These are phyloP conservation scores for Diversispora eburnea DNA, from an alignment of 192 early-diverging fungal genomes.

Conservation along the genomic window DNA sequence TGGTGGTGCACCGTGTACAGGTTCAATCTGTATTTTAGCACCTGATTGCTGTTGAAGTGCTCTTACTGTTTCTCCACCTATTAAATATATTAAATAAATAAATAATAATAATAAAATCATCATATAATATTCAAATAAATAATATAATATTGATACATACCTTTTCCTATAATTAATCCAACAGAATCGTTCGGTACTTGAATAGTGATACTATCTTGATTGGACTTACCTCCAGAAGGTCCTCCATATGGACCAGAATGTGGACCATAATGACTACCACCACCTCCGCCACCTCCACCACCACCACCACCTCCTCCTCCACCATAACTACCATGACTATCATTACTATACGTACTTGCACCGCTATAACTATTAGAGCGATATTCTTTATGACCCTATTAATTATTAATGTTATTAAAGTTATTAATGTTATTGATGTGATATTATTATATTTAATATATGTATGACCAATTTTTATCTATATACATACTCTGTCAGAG, in stretches of 20 bases:
- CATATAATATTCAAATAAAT: background rate
- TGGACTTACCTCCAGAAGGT: constrained; percentile 34
- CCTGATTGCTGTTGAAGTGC: constrained; percentile 57
- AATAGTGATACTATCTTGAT: constrained; percentile 47
- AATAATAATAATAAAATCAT: background rate
- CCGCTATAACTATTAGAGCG: constrained; percentile 11
- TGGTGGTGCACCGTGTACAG: constrained; percentile 38
- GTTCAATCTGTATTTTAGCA: constrained; percentile 59
- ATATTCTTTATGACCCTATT: constrained; percentile 19
- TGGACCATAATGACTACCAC: constrained; percentile 30
- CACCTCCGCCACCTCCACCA: constrained; percentile 8
- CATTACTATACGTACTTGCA: constrained; percentile 9
- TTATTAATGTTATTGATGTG: background rate
- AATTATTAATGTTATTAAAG: background rate
- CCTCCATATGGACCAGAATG: constrained; percentile 38
- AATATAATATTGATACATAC: constrained; percentile 25
- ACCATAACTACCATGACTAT: constrained; percentile 7
- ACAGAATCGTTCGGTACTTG: constrained; percentile 58
- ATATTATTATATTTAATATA: background rate
- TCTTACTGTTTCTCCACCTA: constrained; percentile 59
- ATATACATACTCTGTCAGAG: constrained; percentile 18
- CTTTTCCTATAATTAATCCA: constrained; percentile 51
- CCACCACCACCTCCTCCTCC: constrained; percentile 18
- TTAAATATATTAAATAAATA: constrained; percentile 37
- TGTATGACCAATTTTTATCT: background rate